These are phyloP conservation scores for Ustilago shanxiensis DNA, from an alignment of 1,284 basidiomycete species.

Conservation along the genomic window DNA sequence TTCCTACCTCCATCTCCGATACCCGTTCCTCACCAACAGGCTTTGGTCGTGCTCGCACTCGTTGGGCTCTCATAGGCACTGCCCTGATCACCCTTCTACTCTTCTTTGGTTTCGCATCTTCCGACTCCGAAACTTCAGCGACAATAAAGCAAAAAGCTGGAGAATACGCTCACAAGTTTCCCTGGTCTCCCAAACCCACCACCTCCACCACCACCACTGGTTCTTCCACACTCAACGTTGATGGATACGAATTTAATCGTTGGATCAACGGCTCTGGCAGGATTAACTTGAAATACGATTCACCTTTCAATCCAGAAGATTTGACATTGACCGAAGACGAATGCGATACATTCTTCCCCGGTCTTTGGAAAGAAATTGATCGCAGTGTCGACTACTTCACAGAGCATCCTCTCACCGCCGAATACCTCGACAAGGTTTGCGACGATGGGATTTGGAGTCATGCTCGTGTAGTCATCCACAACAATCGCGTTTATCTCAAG, in stretches of 20 bases:
- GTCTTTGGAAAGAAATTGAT: conserved; percentile 63
- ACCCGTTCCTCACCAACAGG: conserved; percentile 20
- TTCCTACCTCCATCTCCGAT: conserved; percentile 25
- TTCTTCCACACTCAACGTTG: conserved; percentile 9
- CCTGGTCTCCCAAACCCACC: not conserved
- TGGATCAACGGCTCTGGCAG: conserved; percentile 54
- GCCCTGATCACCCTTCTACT: conserved; percentile 34
- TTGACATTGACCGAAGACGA: conserved; percentile 63
- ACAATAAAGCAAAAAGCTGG: conserved; percentile 44
- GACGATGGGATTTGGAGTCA: conserved; percentile 64
- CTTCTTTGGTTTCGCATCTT: conserved; percentile 37
- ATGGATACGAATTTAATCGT: conserved; percentile 38
- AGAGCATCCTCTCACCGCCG: conserved; percentile 36
- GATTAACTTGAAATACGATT: conserved; percentile 44
- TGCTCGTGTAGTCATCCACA: conserved; percentile 63
- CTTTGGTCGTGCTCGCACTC: conserved; percentile 51
- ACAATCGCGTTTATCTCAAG: conserved; percentile 63
- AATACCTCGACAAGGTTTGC: conserved; percentile 63
- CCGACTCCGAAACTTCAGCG: conserved; percentile 14
- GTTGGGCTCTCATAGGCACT: conserved; percentile 46
- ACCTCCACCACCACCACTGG: not conserved
- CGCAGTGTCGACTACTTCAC: conserved; percentile 55
- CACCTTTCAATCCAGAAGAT: conserved; percentile 65
- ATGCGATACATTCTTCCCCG: conserved; percentile 66
- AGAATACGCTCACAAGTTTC: conserved; percentile 37